phyloP scores from a whole-genome alignment of 306 rosid genomes.

The Canavalia gladiata region DNA sequence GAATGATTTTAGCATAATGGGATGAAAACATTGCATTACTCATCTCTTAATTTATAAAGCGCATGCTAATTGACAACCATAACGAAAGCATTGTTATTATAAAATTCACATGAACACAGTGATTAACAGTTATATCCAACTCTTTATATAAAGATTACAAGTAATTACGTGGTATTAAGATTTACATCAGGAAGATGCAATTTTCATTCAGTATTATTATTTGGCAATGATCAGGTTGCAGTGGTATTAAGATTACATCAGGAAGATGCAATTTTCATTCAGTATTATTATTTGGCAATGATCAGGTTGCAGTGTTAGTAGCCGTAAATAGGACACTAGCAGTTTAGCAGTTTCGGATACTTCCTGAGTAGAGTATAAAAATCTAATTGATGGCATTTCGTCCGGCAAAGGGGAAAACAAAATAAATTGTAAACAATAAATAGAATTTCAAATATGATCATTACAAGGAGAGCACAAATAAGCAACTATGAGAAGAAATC shows the following conservation, averaged over 20 bases:
- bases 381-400: too few relatives aligned
- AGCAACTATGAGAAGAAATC: conserved; percentile 48
- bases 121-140: background rate
- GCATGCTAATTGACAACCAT: background rate
- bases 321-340: background rate
- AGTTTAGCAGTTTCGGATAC: background rate
- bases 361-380: background rate
- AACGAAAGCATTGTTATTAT: background rate
- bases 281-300: background rate
- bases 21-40: background rate
- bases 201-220: background rate
- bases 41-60: background rate
- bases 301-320: background rate
- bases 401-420: background rate
- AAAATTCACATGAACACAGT: background rate
- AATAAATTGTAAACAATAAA: conserved; percentile 23
- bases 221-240: background rate
- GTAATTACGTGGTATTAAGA: background rate
- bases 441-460: conserved; percentile 49
- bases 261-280: background rate
- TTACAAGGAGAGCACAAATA: conserved; percentile 45
- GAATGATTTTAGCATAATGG: background rate
- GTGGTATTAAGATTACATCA: too few relatives aligned
- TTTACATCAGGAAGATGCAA: too few relatives aligned
- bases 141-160: background rate